A percentile compares a stretch with the other conserved stretches of the same genome.
These are phyloP conservation scores for Orbilia brochopaga DNA, from an alignment of 2,329 filamentous ascomycete species.

Conservation along the genomic window DNA sequence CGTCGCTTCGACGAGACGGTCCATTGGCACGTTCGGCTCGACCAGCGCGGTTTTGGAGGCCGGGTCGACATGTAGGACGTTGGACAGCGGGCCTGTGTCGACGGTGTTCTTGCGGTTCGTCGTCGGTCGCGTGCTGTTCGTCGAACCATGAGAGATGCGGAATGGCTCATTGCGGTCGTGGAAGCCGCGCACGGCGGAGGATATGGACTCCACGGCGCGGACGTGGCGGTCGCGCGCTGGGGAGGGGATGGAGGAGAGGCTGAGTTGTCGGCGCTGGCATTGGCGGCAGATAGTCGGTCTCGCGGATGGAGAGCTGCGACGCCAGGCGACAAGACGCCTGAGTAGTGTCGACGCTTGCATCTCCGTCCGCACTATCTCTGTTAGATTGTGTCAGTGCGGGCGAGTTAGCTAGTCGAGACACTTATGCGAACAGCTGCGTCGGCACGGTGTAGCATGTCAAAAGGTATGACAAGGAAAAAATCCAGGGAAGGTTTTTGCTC, in stretches of 20 bases:
- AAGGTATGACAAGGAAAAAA: too few relatives aligned
- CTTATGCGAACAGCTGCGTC: too few relatives aligned
- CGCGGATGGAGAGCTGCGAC: neutral
- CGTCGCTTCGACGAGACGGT: slow-evolving; percentile 67
- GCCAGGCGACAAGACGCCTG: slow-evolving; percentile 7
- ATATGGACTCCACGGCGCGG: slow-evolving; percentile 34
- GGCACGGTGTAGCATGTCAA: too few relatives aligned
- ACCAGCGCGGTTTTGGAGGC: slow-evolving; percentile 62
- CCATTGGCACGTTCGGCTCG: slow-evolving; percentile 74
- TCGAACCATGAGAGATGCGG: slow-evolving; percentile 66
- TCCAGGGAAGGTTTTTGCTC: too few relatives aligned
- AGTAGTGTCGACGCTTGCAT: slow-evolving; percentile 19
- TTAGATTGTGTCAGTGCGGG: too few relatives aligned
- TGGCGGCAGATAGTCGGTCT: slow-evolving; percentile 11
- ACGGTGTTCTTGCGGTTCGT: slow-evolving; percentile 59
- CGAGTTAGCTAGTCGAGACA: too few relatives aligned
- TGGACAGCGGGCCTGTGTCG: slow-evolving; percentile 61
- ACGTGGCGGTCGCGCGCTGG: slow-evolving; percentile 23
- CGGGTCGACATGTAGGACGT: slow-evolving; percentile 61
- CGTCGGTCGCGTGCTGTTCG: slow-evolving; percentile 63
- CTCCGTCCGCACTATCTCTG: too few relatives aligned
- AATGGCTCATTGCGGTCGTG: slow-evolving; percentile 56
- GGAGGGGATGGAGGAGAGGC: slow-evolving; percentile 16
- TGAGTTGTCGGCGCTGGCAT: slow-evolving; percentile 18
- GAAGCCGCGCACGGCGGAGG: slow-evolving; percentile 30